Evolutionary conservation across 495 filamentous ascomycete species (phyloP).

Genomic region (Bombardia bombarda): DNA sequence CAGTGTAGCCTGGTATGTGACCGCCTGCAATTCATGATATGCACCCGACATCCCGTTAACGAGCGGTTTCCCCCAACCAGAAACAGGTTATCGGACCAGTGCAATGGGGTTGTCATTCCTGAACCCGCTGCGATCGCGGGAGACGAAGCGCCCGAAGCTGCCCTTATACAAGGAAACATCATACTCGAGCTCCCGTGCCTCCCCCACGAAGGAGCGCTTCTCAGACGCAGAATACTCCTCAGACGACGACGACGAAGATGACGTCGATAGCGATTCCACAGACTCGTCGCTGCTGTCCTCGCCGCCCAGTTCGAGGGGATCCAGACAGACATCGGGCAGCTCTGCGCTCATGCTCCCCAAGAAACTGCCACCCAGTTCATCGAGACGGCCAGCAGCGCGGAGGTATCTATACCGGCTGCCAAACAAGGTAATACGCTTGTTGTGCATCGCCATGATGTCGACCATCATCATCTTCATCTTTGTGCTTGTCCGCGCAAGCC

Average conservation of each 20-base stretch:
- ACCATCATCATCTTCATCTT: conserved; percentile 66
- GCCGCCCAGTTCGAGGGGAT: conserved; percentile 28
- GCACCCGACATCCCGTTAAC: no score
- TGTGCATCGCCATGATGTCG: conserved; percentile 60
- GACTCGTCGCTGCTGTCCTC: conserved; percentile 26
- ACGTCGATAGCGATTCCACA: conserved; percentile 33
- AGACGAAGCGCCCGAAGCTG: conserved; percentile 27
- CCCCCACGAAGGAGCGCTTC: conserved; percentile 33
- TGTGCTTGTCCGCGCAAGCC: conserved; percentile 60
- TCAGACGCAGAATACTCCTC: conserved; percentile 36
- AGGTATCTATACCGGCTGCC: conserved; percentile 51
- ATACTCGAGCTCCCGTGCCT: conserved; percentile 7
- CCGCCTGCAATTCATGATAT: no score
- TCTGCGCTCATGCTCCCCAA: conserved; percentile 50
- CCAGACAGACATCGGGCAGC: conserved; percentile 37
- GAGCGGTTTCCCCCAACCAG: no score
- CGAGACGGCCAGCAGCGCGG: conserved; percentile 29
- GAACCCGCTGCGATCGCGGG: conserved; percentile 27
- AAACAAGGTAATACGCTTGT: conserved; percentile 58
- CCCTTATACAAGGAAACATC: conserved; percentile 34
- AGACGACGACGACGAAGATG: conserved; percentile 35
- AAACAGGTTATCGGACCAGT: no score
- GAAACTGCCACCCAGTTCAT: conserved; percentile 22
- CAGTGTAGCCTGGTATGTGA: no score
- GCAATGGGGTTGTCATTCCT: conserved; percentile 22